These are phyloP conservation scores for Cyphellophora attinorum DNA, from an alignment of 2,329 filamentous ascomycete species.

Conservation along the genomic window DNA sequence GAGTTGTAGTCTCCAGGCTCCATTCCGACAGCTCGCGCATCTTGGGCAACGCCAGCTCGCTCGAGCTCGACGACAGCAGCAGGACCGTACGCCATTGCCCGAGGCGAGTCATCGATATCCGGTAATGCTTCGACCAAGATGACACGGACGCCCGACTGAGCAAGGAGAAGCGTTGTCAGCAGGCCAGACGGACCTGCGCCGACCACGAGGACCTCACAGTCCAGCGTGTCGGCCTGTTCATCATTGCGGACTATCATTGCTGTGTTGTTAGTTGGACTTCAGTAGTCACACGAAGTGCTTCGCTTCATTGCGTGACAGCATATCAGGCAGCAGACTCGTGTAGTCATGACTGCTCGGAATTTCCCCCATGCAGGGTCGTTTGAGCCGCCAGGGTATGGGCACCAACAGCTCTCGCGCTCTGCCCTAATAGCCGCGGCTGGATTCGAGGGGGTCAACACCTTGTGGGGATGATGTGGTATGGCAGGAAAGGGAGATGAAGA, in stretches of 20 bases:
- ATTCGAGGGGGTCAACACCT: too few species aligned
- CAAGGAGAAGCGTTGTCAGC: slow-evolving; percentile 21
- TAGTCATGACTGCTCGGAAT: too few species aligned
- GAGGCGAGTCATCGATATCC: slow-evolving; percentile 7
- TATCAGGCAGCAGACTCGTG: too few species aligned
- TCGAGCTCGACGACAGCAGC: slow-evolving; percentile 5
- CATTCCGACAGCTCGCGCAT: slow-evolving; percentile 9
- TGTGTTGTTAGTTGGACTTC: too few species aligned
- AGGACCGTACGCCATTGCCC: slow-evolving; percentile 6
- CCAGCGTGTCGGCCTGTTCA: slow-evolving; percentile 1
- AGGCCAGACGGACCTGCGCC: slow-evolving; percentile 23
- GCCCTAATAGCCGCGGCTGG: too few species aligned
- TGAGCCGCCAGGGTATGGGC: too few species aligned
- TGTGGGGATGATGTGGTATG: too few species aligned
- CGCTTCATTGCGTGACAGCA: too few species aligned
- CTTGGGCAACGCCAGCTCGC: slow-evolving; percentile 6
- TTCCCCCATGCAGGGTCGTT: too few species aligned
- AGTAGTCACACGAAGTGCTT: too few species aligned
- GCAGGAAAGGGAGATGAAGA: too few species aligned
- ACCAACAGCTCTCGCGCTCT: too few species aligned
- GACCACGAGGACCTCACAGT: slow-evolving; percentile 19
- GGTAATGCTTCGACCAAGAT: slow-evolving; percentile 11
- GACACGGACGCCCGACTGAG: slow-evolving; percentile 20
- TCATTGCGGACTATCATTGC: not conserved
- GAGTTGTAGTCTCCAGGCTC: slow-evolving; percentile 6